Evolutionary conservation across 805 yeast genomes (phyloP), one percentile per base, ranked within the genome.

Genomic region (Zygosaccharomyces lentus): DNA sequence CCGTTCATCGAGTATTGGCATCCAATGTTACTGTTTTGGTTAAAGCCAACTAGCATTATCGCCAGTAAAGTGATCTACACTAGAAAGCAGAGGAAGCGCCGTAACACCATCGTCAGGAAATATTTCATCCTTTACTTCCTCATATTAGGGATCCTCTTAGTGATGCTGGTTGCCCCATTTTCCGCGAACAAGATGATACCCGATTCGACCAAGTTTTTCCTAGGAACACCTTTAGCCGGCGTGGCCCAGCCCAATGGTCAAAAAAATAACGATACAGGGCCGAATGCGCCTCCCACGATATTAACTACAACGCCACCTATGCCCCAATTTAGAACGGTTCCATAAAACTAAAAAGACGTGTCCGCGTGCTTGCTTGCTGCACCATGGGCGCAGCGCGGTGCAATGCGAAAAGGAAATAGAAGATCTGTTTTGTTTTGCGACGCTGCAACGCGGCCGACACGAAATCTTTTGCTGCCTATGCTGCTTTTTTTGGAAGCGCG

Each of bases 1-100:
- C 90, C 90, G 0, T 81, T 72, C 52, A 72, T 81, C 37, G 84
- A 82, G 56, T 73, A 73, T 38, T 75, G 82, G 76, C 93, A 84
- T 56, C 77, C 88, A 1, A 67, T 78, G 67, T 68, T 80, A 58
- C 66, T 84, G 29, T 75, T 84, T 53, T 84, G 91, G 91, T 65
- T 83, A 47, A 75, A 71, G 45, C 86, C 87, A 2, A 69, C 70
- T 3, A 58, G 60, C n/a, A 64, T 71, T 30, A 51, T 66, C n/a
- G 50, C 62, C 9, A 50, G 56, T 34, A 64, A 61, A 9, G 58
- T 59, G 6, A 65, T 81, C 9, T 68, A 67, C 48, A 65, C 72
- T 6, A 65, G 59, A 40, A 67, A 68, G 19, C 71, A 70, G 34
- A 61, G 62, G 30, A 69, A 70, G 32, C 62, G 61, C 25, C 66